A percentile compares a stretch with the other conserved stretches of the same genome.
These are phyloP conservation scores for Thamnidium elegans DNA, from an alignment of 192 early-diverging fungal genomes.

Conservation along the genomic window DNA sequence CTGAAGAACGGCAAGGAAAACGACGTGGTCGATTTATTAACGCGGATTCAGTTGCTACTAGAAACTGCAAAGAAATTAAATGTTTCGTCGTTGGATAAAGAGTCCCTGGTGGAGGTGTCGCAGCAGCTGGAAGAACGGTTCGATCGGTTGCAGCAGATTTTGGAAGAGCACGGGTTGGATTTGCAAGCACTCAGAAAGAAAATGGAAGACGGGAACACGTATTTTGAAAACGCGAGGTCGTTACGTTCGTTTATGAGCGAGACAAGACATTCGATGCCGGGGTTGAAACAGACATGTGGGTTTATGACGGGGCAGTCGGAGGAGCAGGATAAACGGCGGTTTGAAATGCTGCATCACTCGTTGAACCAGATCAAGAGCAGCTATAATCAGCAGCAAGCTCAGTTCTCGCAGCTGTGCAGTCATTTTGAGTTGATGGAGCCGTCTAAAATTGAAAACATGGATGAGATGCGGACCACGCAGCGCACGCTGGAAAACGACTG, in stretches of 20 bases:
- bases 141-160: slow-evolving; percentile 17
- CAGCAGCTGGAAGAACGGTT: slow-evolving; percentile 17
- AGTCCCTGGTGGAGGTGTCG: neutral
- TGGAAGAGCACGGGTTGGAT: slow-evolving; percentile 16
- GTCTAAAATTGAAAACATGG: slow-evolving; percentile 15
- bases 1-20: slow-evolving; percentile 16
- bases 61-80: slow-evolving; percentile 15
- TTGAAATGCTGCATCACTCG: slow-evolving; percentile 12
- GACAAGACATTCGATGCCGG: slow-evolving; percentile 16
- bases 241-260: slow-evolving; percentile 2
- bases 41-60: slow-evolving; percentile 16
- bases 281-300: slow-evolving; percentile 29
- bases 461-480: slow-evolving; percentile 11
- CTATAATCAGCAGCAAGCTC: neutral
- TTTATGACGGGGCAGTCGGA: slow-evolving; percentile 33
- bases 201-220: slow-evolving; percentile 24
- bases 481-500: slow-evolving; percentile 18
- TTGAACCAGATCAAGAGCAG: slow-evolving; percentile 3
- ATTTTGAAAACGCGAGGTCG: slow-evolving; percentile 4
- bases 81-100: slow-evolving; percentile 6
- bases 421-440: slow-evolving; percentile 16
- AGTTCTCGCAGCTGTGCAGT: slow-evolving; percentile 11
- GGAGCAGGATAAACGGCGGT: slow-evolving; percentile 22
- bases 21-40: slow-evolving; percentile 14
- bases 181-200: slow-evolving; percentile 11